Conservation (phyloP, 2,329 filamentous ascomycete species). For the Aspergillus sp. region DNA sequence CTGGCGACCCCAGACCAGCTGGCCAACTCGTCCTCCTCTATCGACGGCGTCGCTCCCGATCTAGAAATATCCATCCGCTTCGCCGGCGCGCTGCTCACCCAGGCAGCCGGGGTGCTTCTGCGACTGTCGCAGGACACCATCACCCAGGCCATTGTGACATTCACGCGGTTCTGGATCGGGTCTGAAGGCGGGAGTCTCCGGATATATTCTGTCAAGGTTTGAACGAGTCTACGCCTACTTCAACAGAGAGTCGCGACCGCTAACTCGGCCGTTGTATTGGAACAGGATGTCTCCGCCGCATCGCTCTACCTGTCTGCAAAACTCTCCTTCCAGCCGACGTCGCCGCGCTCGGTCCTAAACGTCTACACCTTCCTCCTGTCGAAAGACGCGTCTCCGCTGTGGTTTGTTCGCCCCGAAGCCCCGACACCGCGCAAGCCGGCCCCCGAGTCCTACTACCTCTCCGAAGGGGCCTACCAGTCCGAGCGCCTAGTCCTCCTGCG, state of each 20-base stretch:
- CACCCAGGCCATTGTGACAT: slow-evolving; percentile 71
- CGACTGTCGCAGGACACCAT: slow-evolving; percentile 77
- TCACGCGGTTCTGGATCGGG: slow-evolving; percentile 69
- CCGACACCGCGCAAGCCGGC: slow-evolving; percentile 27
- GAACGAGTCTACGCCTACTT: background rate
- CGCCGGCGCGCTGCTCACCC: slow-evolving; percentile 37
- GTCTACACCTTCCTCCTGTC: slow-evolving; percentile 75
- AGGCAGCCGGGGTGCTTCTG: slow-evolving; percentile 55
- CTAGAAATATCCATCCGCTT: slow-evolving; percentile 37
- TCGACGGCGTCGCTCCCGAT: slow-evolving; percentile 34
- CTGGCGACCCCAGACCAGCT: slow-evolving; percentile 38
- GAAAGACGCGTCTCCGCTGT: slow-evolving; percentile 44
- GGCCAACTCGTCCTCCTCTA: slow-evolving; percentile 33
- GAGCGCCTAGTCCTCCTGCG: slow-evolving; percentile 57
- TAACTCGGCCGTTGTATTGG: background rate
- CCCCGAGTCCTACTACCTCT: slow-evolving; percentile 55
- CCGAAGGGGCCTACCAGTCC: slow-evolving; percentile 61
- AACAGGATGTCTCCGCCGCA: slow-evolving; percentile 70
- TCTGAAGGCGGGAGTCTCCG: slow-evolving; percentile 36
- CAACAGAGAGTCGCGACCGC: background rate
- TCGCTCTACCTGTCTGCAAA: slow-evolving; percentile 75
- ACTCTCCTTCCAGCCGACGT: slow-evolving; percentile 65
- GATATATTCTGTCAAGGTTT: slow-evolving; percentile 35
- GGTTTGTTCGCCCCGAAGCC: slow-evolving; percentile 28
- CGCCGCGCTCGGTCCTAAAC: slow-evolving; percentile 71